These are phyloP conservation scores for Aspergillus ruber DNA, from an alignment of 2,329 filamentous ascomycete species.

Conservation along the genomic window DNA sequence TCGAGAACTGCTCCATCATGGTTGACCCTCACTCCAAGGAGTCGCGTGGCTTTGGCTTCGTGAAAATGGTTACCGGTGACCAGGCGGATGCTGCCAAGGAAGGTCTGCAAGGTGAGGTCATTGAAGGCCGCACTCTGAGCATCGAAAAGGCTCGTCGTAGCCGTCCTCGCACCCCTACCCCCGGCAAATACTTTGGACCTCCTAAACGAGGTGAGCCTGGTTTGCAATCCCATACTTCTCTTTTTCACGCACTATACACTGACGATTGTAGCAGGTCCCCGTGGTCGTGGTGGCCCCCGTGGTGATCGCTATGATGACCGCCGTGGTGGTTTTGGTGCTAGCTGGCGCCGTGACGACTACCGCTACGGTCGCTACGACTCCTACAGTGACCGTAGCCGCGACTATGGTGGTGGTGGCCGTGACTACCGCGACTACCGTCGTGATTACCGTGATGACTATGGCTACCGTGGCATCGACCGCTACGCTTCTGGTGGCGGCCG, in stretches of 20 bases:
- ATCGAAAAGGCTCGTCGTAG: slow-evolving; percentile 98
- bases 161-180: slow-evolving; percentile 89
- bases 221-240: slow-evolving; percentile 1
- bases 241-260: neutral
- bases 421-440: slow-evolving; percentile 44
- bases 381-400: slow-evolving; percentile 37
- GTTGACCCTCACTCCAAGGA: slow-evolving; percentile 97
- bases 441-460: slow-evolving; percentile 40
- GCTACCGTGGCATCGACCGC: slow-evolving; percentile 39
- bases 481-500: slow-evolving; percentile 38
- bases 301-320: slow-evolving; percentile 48
- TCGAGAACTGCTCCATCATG: slow-evolving; percentile 99
- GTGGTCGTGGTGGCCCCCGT: slow-evolving; percentile 36
- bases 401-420: slow-evolving; percentile 40
- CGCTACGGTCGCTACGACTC: slow-evolving; percentile 44
- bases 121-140: slow-evolving; percentile 91
- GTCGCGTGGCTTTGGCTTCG: slow-evolving; percentile 96
- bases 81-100: slow-evolving; percentile 97
- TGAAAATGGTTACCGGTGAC: slow-evolving; percentile 95
- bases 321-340: slow-evolving; percentile 46
- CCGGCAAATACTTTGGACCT: slow-evolving; percentile 97
- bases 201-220: slow-evolving; percentile 80
- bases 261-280: slow-evolving; percentile 17
- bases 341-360: slow-evolving; percentile 43
- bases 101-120: slow-evolving; percentile 86